Evolutionary conservation across 2,329 filamentous ascomycete species (phyloP), one percentile per base, ranked within the genome.

Genomic region (Bipolaris cookei): DNA sequence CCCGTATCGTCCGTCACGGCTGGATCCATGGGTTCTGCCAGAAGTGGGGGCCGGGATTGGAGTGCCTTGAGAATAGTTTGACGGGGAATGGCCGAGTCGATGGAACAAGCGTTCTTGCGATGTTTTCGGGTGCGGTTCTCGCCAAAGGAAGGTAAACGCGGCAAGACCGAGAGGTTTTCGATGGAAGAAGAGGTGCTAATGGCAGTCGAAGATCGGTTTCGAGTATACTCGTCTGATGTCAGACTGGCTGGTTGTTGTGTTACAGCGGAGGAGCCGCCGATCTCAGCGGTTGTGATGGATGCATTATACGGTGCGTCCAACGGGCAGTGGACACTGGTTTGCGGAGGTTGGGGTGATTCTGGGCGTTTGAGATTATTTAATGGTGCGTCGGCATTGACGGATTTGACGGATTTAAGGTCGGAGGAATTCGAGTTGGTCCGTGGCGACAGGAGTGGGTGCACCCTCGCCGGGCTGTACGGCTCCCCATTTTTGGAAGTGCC

Each of bases 41-140:
- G 80, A 13, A 79, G 78, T n/a, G 80, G 78, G 16, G 80, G 76
- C 35, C 80, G 77, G 21, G 90, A 92, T 54, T 89, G 89, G 64
- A 94, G 79, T 5, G 90, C 90, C 79, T 95, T 93, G 80, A 93
- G 86, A 70, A 92, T 87, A 54, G 91, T 94, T 78, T 94, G 91
- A 62, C 87, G 87, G 11, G 91, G 90, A 64, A 93, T 81, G 7
- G 63, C 63, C 45, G 83, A 82, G 68, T 91, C 89, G 72, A 85
- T 82, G 10, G 88, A 89, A 45, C 64, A 71, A n/a, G 76, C 74
- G 68, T 74, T 74, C 61, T 76, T 77, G 63, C 67, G 74, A 55
- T 77, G 76, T 62, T 73, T 75, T 35, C 64, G 64, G 39, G 65
- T 67, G 59, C 76, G 74, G 56, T 76, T 68, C 50, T 76, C 73